Base-by-base conservation (phyloP, 106 monocot species). In the Vanilla planifolia region DNA sequence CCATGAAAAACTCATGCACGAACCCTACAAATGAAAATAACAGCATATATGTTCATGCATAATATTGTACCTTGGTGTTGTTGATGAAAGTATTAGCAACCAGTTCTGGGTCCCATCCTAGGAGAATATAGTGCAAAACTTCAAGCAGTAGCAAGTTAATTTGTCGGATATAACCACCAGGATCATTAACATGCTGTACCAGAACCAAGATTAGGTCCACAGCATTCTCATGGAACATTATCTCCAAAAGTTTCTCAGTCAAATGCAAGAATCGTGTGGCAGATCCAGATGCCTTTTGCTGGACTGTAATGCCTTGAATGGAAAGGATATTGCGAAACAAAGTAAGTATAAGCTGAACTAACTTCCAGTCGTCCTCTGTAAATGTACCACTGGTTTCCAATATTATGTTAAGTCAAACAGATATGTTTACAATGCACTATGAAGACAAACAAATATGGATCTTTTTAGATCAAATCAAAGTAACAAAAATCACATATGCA, bases 321-420 rank as follows among this genome's bases (percentile, higher is more conserved):
- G 91, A 80, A 37, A 98, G 59, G 33, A 92, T 28, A 36, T 98
- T 91, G n/a, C 96, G 76, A 68, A 91, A 98, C 62, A 91, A 75
- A 59, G 96, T 98, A 42, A 98, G 81, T 37, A 98, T 77, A 51
- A 98, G 64, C 67, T 98, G 96, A 60, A 92, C 91, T 33, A 92
- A 55, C 69, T 92, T 98, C 96, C 96, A 98, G 55, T 88, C 91
- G 48, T 98, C 96, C 65, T 98, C 96, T 44, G 96, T 85, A 51
- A 92, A 98, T 25, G 66, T 24, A 36, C 58, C 73, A 21, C 95
- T 90, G 85, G 9, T 63, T 60, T 28, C 14, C 37, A 61, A 68
- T 44, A 13, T 61, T 34, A 65, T 51, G 33, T 37, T 43, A 43
- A 39, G 59, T 8, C 21, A 30, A 11, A 26, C 24, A 14, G 36